Conservation (phyloP, 75 land plant genomes). For the Cunninghamia lanceolata region DNA sequence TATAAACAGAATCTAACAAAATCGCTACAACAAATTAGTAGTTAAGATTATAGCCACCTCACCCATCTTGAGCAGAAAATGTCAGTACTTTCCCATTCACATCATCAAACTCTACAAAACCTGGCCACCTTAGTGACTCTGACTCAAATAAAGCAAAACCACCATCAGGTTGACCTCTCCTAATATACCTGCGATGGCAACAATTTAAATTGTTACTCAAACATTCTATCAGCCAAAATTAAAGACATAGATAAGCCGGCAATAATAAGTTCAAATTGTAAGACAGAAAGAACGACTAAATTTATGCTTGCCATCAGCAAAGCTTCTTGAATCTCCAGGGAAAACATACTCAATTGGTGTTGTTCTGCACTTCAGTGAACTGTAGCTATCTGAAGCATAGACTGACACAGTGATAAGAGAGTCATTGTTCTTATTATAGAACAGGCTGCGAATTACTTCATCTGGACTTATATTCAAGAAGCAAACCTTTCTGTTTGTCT, state of each 20-base stretch:
- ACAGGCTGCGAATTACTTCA: conserved; percentile 98
- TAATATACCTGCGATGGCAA: conserved; percentile 62
- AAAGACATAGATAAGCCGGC: background rate
- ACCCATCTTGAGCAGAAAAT: conserved; percentile 97
- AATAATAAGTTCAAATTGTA: background rate
- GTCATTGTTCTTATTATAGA: conserved; percentile 97
- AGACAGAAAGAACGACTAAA: background rate
- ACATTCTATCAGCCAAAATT: background rate
- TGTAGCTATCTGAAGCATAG: conserved; percentile 95
- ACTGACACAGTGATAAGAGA: conserved; percentile 98
- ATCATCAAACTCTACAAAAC: conserved; percentile 99
- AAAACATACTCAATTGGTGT: conserved; percentile 86
- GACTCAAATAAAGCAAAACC: conserved; percentile 94
- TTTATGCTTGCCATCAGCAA: background rate
- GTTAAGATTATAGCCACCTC: conserved; percentile 3
- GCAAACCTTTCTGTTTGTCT: conserved; percentile 88
- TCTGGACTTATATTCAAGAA: conserved; percentile 90
- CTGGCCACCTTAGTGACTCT: conserved; percentile 95
- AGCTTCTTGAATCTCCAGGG: background rate
- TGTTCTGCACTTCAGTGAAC: conserved; percentile 92
- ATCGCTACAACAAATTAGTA: background rate
- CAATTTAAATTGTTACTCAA: background rate
- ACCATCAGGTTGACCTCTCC: conserved; percentile 86
- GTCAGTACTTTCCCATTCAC: conserved; percentile 98
- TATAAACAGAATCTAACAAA: background rate